phyloP scores from a whole-genome alignment of 208 protist species.

The Leishmania turanica region DNA sequence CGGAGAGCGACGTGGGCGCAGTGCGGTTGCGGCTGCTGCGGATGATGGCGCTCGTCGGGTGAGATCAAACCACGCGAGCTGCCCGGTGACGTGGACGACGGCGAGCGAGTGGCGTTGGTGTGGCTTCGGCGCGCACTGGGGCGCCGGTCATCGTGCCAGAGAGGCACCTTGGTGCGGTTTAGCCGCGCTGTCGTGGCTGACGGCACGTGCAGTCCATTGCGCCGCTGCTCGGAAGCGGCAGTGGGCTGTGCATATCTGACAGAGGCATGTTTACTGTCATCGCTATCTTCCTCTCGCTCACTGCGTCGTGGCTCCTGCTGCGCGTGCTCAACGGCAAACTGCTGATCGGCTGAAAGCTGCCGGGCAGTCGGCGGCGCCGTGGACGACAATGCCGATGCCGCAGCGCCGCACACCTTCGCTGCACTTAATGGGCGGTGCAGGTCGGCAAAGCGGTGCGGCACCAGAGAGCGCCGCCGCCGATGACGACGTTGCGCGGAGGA shows the following conservation, averaged over 20 bases:
- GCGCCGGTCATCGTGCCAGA: constrained; percentile 10
- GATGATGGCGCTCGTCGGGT: neutral
- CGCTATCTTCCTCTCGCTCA: too few species aligned
- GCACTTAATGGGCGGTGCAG: neutral
- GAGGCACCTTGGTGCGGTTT: constrained; percentile 8
- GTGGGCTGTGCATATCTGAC: constrained; percentile 20
- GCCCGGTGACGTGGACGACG: constrained; percentile 1
- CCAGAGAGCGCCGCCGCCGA: neutral
- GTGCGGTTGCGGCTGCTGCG: neutral
- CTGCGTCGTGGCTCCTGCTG: neutral
- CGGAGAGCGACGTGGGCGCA: neutral
- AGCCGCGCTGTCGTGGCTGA: neutral
- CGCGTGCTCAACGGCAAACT: constrained; percentile 16
- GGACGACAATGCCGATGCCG: neutral
- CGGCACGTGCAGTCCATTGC: neutral
- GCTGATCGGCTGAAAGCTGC: constrained; percentile 25
- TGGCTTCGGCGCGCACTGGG: too few species aligned
- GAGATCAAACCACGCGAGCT: neutral
- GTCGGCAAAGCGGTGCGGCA: neutral
- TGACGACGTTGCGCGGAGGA: neutral
- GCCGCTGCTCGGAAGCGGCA: constrained; percentile 11
- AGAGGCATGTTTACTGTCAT: neutral
- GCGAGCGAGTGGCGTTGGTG: neutral
- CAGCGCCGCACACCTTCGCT: neutral
- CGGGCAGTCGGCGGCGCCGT: constrained; percentile 20